phyloP scores from a whole-genome alignment of 768 basidiomycete species.

The Leccinum subgranulosum region DNA sequence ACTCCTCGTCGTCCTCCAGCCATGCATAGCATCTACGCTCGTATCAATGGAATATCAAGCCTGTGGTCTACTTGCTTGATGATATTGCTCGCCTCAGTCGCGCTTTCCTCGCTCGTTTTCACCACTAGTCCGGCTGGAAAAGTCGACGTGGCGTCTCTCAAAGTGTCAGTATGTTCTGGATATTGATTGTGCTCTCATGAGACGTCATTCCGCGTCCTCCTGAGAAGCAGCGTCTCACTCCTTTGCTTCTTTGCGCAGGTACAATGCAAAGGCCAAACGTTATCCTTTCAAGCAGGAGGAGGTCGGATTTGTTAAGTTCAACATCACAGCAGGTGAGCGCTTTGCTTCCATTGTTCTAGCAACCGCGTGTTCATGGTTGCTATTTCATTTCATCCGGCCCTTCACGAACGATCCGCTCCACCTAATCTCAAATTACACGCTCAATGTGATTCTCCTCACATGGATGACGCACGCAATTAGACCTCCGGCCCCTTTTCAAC shows the following conservation, averaged over 20 bases:
- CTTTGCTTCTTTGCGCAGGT: constrained; percentile 31
- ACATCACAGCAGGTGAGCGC: constrained; percentile 69
- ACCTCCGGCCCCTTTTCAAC: constrained; percentile 79
- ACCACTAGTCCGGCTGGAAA: constrained; percentile 54
- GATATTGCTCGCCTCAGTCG: constrained; percentile 65
- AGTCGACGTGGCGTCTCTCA: constrained; percentile 59
- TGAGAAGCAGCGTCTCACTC: constrained; percentile 14
- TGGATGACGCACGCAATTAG: constrained; percentile 35
- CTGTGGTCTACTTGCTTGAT: constrained; percentile 74
- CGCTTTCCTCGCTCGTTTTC: constrained; percentile 71
- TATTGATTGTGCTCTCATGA: not conserved
- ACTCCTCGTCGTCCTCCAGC: not conserved
- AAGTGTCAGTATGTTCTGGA: constrained; percentile 58
- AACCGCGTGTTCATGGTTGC: constrained; percentile 23
- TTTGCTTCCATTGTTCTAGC: constrained; percentile 26
- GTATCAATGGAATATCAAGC: constrained; percentile 72
- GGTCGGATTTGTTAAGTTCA: constrained; percentile 76
- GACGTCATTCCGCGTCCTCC: constrained; percentile 8
- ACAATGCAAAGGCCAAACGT: constrained; percentile 47
- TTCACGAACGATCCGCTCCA: constrained; percentile 12
- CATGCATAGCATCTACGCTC: constrained; percentile 71
- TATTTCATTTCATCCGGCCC: constrained; percentile 24
- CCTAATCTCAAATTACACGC: constrained; percentile 13
- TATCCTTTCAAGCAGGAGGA: constrained; percentile 67
- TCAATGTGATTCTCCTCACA: constrained; percentile 3